Conservation (phyloP, 2,329 filamentous ascomycete species). For the Clarireedia hainanense region DNA sequence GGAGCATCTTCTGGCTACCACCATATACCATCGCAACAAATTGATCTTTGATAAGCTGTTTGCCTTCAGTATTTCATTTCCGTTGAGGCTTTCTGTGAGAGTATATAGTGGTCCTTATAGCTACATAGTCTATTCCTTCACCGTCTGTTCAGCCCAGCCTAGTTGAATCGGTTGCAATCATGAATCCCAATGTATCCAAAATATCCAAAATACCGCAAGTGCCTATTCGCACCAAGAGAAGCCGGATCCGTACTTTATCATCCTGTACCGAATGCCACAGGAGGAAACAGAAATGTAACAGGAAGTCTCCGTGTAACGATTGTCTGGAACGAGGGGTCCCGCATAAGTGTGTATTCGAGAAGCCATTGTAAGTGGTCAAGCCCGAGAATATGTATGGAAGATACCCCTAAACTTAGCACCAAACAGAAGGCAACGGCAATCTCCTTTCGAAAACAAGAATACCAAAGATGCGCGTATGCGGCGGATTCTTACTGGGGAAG, state of each 20-base stretch:
- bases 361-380: slow-evolving; percentile 10
- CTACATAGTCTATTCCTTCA: neutral
- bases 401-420: neutral
- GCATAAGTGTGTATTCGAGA: slow-evolving; percentile 16
- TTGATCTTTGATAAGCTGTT: too few relatives aligned
- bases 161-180: neutral
- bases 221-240: slow-evolving; percentile 1
- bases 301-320: slow-evolving; percentile 15
- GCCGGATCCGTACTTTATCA: slow-evolving; percentile 13
- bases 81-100: too few relatives aligned
- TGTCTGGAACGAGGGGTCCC: slow-evolving; percentile 15
- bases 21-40: too few relatives aligned
- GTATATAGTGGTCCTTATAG: too few relatives aligned
- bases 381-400: neutral
- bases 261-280: slow-evolving; percentile 21
- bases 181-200: neutral
- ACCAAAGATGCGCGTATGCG: slow-evolving; percentile 8
- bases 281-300: slow-evolving; percentile 22
- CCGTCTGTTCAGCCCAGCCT: too few relatives aligned
- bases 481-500: slow-evolving; percentile 12
- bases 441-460: neutral
- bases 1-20: too few relatives aligned
- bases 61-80: too few relatives aligned
- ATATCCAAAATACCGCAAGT: neutral
- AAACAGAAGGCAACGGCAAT: neutral